Conservation (phyloP, 805 yeast genomes). For the Tetrapisispora taiwanensis region DNA sequence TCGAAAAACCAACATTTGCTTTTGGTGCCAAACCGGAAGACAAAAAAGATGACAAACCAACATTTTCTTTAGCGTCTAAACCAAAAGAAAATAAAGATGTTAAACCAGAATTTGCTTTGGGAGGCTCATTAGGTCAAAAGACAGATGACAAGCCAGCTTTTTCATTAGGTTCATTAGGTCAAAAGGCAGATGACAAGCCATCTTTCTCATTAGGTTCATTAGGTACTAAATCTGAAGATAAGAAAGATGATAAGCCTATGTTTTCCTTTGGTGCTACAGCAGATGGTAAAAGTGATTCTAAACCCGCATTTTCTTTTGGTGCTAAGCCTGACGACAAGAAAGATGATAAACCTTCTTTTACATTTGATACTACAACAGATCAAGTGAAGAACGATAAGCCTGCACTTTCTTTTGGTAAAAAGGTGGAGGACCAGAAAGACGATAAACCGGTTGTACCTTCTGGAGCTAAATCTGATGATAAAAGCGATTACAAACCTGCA, state of each 20-base stretch:
- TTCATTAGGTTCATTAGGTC: not conserved
- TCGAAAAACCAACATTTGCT: not conserved
- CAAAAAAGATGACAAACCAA: slow-evolving; percentile 1
- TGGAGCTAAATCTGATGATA: no score
- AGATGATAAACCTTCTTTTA: slow-evolving; percentile 8
- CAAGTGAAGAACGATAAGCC: slow-evolving; percentile 7
- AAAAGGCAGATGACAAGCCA: slow-evolving; percentile 1
- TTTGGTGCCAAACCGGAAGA: not conserved
- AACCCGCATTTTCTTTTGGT: slow-evolving; percentile 3
- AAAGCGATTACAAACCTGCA: slow-evolving; percentile 6
- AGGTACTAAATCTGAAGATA: slow-evolving; percentile 5
- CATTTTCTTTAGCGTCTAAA: slow-evolving; percentile 6
- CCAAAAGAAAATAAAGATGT: slow-evolving; percentile 3
- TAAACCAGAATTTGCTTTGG: slow-evolving; percentile 3
- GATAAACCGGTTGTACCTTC: no score
- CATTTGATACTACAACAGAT: slow-evolving; percentile 12
- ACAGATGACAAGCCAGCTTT: not conserved
- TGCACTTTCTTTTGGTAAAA: not conserved
- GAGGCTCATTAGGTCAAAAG: not conserved
- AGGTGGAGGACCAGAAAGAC: slow-evolving; percentile 6
- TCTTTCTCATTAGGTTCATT: slow-evolving; percentile 10
- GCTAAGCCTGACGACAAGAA: not conserved
- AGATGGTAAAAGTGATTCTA: slow-evolving; percentile 7
- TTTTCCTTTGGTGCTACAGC: slow-evolving; percentile 13
- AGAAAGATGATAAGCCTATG: slow-evolving; percentile 6